Conservation (phyloP, 768 basidiomycete genomes). For the Rhizopogon vinicolor region DNA sequence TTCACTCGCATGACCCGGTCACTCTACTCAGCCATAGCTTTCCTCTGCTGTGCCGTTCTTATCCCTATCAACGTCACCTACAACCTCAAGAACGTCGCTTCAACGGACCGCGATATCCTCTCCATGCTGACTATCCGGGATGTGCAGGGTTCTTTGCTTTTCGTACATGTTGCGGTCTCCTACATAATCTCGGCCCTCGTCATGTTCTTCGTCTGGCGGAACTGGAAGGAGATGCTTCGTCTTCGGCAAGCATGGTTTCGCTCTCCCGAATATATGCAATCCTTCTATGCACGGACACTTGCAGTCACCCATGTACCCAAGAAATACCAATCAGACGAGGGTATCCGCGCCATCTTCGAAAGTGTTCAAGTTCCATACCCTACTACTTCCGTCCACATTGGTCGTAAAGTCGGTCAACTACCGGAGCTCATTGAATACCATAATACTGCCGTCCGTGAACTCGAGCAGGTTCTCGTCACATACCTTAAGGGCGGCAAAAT, state of each 20-base stretch:
- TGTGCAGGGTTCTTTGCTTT: slow-evolving; percentile 66
- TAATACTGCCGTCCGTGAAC: slow-evolving; percentile 89
- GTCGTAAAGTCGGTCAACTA: slow-evolving; percentile 81
- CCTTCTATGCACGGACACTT: slow-evolving; percentile 92
- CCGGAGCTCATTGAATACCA: slow-evolving; percentile 90
- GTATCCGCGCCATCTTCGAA: slow-evolving; percentile 73
- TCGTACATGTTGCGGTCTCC: slow-evolving; percentile 78
- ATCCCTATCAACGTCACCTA: slow-evolving; percentile 85
- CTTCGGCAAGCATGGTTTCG: slow-evolving; percentile 88
- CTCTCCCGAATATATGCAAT: slow-evolving; percentile 80
- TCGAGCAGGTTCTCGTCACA: slow-evolving; percentile 84
- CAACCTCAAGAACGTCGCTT: slow-evolving; percentile 65
- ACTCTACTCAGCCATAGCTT: slow-evolving; percentile 61
- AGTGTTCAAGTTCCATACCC: slow-evolving; percentile 79
- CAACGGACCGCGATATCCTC: slow-evolving; percentile 52
- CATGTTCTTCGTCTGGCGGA: slow-evolving; percentile 62
- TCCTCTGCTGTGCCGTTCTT: slow-evolving; percentile 66
- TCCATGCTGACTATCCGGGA: slow-evolving; percentile 86
- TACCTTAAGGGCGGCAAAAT: slow-evolving; percentile 84
- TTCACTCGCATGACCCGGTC: slow-evolving; percentile 83
- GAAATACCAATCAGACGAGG: slow-evolving; percentile 81
- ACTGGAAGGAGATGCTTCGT: slow-evolving; percentile 75
- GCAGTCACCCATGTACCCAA: slow-evolving; percentile 77
- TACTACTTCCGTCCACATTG: slow-evolving; percentile 86
- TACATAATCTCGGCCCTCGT: slow-evolving; percentile 79